Percentiles rank a stretch among this genome's conserved stretches.
Evolutionary conservation across 1,139 yeast genomes (phyloP).

Genomic region (Zygoascus meyerae): DNA sequence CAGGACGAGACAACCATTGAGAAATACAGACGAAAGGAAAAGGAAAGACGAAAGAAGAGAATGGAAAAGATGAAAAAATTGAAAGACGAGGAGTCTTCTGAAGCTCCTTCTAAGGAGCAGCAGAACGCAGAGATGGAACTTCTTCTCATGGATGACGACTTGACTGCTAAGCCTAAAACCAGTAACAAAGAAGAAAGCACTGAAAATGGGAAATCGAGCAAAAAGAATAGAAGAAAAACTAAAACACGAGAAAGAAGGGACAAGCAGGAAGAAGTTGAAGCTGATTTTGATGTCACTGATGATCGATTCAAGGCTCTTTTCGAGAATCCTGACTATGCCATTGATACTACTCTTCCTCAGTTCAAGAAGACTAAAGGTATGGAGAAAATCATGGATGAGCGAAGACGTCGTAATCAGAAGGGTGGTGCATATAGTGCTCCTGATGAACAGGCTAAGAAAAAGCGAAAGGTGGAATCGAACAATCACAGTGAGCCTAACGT

Average conservation of each 20-base stretch:
- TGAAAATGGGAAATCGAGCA: slow-evolving; percentile 18
- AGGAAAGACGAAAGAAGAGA: slow-evolving; percentile 83
- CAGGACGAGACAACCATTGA: slow-evolving; percentile 68
- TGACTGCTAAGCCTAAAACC: slow-evolving; percentile 3
- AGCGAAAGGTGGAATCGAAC: slow-evolving; percentile 13
- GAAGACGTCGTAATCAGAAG: slow-evolving; percentile 47
- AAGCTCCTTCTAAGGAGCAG: slow-evolving; percentile 26
- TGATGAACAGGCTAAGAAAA: slow-evolving; percentile 11
- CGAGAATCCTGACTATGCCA: slow-evolving; percentile 85
- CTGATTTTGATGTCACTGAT: slow-evolving; percentile 68
- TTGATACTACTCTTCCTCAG: slow-evolving; percentile 75
- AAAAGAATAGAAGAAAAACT: slow-evolving; percentile 55
- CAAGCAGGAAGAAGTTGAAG: slow-evolving; percentile 43
- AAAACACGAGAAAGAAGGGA: slow-evolving; percentile 61
- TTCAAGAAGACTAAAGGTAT: slow-evolving; percentile 83
- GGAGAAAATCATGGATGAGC: slow-evolving; percentile 72
- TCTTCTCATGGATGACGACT: slow-evolving; percentile 61
- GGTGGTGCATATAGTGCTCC: slow-evolving; percentile 11
- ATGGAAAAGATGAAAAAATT: slow-evolving; percentile 62
- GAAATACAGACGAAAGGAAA: slow-evolving; percentile 79
- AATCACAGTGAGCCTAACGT: slow-evolving; percentile 18
- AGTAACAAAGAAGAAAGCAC: slow-evolving; percentile 4
- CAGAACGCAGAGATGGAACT: slow-evolving; percentile 67
- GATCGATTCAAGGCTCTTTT: slow-evolving; percentile 84
- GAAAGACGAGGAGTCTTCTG: slow-evolving; percentile 40